Conservation (phyloP, 768 basidiomycete species). For the Boletus rubroflammeus region DNA sequence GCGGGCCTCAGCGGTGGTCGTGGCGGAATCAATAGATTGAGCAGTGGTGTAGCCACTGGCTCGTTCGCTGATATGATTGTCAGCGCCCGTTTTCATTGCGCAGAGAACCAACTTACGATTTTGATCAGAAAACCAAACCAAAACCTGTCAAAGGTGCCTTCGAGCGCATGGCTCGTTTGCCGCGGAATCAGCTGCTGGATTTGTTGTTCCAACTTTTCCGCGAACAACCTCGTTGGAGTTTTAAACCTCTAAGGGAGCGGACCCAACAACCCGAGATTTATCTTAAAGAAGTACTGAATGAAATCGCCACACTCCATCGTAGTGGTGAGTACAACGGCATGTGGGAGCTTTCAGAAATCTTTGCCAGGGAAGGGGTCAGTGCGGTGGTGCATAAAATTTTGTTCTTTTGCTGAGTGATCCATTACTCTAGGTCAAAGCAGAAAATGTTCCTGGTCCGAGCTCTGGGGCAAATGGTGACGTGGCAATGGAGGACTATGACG, state of each 20-base stretch:
- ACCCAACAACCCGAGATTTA: conserved; percentile 86
- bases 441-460: conserved; percentile 42
- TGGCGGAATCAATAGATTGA: conserved; percentile 74
- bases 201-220: conserved; percentile 75
- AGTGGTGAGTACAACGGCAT: conserved; percentile 77
- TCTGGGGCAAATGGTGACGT: conserved; percentile 22
- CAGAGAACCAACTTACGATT: conserved; percentile 4
- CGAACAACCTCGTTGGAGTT: conserved; percentile 77
- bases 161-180: conserved; percentile 91
- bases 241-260: conserved; percentile 70
- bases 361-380: conserved; percentile 60
- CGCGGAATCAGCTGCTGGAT: conserved; percentile 83
- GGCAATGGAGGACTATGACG: conserved; percentile 41
- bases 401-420: conserved; percentile 3
- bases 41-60: conserved; percentile 62
- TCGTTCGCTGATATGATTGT: conserved; percentile 69
- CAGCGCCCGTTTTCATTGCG: conserved; percentile 28
- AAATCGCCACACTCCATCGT: conserved; percentile 73
- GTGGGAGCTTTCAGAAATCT: conserved; percentile 77
- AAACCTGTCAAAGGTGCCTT: conserved; percentile 68
- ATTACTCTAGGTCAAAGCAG: conserved; percentile 40
- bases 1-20: conserved; percentile 63
- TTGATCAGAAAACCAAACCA: conserved; percentile 53
- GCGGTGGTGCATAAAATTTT: not conserved
- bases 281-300: conserved; percentile 76